A percentile compares a stretch with the other conserved stretches of the same genome.
Conservation (phyloP, 1,284 basidiomycete genomes). For the Boletus semigastroideus region DNA sequence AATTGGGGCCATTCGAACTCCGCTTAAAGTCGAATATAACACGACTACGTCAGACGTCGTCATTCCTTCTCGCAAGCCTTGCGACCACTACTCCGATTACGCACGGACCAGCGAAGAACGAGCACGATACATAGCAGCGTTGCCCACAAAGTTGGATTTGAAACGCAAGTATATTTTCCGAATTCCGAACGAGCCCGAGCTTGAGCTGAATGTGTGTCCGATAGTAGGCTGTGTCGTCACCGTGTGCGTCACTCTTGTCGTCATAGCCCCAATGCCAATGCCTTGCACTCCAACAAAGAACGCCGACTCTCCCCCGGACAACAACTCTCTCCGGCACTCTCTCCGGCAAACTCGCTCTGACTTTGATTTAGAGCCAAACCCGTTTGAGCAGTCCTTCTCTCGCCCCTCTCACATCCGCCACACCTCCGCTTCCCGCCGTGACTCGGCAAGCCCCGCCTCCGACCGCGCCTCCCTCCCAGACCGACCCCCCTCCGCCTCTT, state of each 20-base stretch:
- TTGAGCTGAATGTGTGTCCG: conserved; percentile 21
- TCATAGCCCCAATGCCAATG: conserved; percentile 30
- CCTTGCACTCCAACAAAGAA: conserved; percentile 29
- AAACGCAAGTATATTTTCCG: conserved; percentile 25
- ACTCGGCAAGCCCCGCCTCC: conserved; percentile 41
- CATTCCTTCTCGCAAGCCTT: conserved; percentile 33
- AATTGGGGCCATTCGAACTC: conserved; percentile 29
- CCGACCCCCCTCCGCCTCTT: conserved; percentile 38
- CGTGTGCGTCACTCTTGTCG: conserved; percentile 24
- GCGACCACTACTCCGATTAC: conserved; percentile 32
- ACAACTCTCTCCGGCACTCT: conserved; percentile 22
- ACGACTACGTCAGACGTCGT: conserved; percentile 41
- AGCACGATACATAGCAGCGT: conserved; percentile 5
- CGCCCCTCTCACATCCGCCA: conserved; percentile 53
- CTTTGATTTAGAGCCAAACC: conserved; percentile 90
- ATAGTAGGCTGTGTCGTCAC: conserved; percentile 25
- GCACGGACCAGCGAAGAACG: conserved; percentile 33
- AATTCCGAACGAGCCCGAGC: conserved; percentile 26
- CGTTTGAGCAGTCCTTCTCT: conserved; percentile 92
- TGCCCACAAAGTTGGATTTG: conserved; percentile 2
- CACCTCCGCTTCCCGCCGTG: conserved; percentile 38
- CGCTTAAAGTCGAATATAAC: conserved; percentile 41
- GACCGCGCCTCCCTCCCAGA: conserved; percentile 38
- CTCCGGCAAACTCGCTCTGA: conserved; percentile 54
- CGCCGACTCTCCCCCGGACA: conserved; percentile 23